phyloP scores from a whole-genome alignment of 2,329 filamentous ascomycete genomes.

The Pestalotiopsis sp. region DNA sequence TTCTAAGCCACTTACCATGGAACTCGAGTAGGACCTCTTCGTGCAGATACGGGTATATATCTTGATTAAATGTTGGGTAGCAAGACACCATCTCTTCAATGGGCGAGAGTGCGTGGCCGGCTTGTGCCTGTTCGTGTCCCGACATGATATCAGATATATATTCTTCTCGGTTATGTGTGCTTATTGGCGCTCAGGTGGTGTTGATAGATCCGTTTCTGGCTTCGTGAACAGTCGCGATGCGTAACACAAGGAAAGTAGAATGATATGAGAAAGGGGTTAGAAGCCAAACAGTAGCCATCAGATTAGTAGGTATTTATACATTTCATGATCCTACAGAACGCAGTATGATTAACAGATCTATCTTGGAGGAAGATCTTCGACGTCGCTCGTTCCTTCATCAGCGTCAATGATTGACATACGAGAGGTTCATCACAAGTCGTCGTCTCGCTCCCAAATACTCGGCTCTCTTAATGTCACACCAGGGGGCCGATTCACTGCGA shows the following conservation, averaged over 20 bases:
- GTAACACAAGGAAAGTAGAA: not conserved
- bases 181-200: too few species aligned
- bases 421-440: not conserved
- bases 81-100: not conserved
- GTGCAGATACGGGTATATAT: too few species aligned
- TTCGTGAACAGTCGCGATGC: not conserved
- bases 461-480: not conserved
- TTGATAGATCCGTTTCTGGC: too few species aligned
- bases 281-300: not conserved
- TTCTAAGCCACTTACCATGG: too few species aligned
- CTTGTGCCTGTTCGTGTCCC: not conserved
- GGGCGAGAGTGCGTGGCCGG: not conserved
- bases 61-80: not conserved
- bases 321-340: not conserved
- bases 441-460: not conserved
- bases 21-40: too few species aligned
- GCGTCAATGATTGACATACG: too few species aligned
- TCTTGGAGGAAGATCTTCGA: too few species aligned
- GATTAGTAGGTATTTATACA: not conserved
- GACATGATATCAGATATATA: not conserved
- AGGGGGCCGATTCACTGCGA: not conserved
- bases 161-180: not conserved
- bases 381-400: too few species aligned
- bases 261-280: not conserved
- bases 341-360: too few species aligned